Percentiles rank a stretch among this genome's conserved stretches.
These are phyloP conservation scores for Penicillium aurantiogriseum DNA, from an alignment of 2,329 filamentous ascomycete genomes.

Conservation along the genomic window DNA sequence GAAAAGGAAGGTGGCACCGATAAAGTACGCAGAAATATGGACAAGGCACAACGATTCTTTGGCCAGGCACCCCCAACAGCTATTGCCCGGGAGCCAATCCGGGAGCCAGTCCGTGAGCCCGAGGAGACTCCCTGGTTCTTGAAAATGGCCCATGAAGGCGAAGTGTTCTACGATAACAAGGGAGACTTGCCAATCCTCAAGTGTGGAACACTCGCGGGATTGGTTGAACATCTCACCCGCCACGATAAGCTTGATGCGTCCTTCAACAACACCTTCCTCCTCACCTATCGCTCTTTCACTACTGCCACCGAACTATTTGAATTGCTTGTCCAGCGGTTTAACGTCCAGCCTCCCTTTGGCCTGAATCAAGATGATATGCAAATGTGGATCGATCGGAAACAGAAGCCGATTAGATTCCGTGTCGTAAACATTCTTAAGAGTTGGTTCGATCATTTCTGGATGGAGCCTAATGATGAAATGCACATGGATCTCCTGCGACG, in stretches of 20 bases:
- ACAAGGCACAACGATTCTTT: conserved; percentile 50
- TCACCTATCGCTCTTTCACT: conserved; percentile 96
- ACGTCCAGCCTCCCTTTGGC: conserved; percentile 84
- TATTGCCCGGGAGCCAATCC: conserved; percentile 37
- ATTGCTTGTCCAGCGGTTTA: conserved; percentile 85
- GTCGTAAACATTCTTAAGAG: conserved; percentile 97
- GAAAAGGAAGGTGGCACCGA: conserved; percentile 35
- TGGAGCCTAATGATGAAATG: conserved; percentile 86
- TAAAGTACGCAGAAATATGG: conserved; percentile 45
- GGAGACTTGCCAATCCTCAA: conserved; percentile 72
- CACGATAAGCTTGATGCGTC: conserved; percentile 93
- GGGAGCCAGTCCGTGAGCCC: conserved; percentile 50
- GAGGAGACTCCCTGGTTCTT: conserved; percentile 84
- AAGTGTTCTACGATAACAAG: conserved; percentile 88
- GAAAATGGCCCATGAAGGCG: conserved; percentile 80
- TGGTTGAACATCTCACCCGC: conserved; percentile 92
- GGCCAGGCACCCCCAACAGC: conserved; percentile 46
- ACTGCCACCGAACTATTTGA: conserved; percentile 88
- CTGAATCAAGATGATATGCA: conserved; percentile 74
- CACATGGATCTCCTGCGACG: conserved; percentile 83
- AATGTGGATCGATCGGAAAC: conserved; percentile 87
- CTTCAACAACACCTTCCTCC: conserved; percentile 96
- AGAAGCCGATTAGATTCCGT: conserved; percentile 91
- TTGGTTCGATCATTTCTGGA: conserved; percentile 99
- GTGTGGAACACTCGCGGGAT: conserved; percentile 80